phyloP scores from a whole-genome alignment of 2,329 filamentous ascomycete species.

The Decorospora gaudefroyi region DNA sequence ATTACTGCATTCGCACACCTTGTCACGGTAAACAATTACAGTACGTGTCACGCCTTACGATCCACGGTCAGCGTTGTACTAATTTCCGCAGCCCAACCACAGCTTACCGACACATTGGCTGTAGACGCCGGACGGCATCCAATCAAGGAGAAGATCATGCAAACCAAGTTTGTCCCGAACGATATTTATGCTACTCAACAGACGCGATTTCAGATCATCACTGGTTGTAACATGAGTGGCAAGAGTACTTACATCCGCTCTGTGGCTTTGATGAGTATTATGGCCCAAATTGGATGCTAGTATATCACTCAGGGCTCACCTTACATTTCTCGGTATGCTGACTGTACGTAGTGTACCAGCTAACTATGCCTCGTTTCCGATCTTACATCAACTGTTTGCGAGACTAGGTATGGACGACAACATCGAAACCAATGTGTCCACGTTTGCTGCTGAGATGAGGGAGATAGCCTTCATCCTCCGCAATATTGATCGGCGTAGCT shows the following conservation, averaged over 20 bases:
- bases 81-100: conserved; percentile 61
- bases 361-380: conserved; percentile 76
- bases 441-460: conserved; percentile 92
- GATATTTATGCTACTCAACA: conserved; percentile 84
- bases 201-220: conserved; percentile 87
- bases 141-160: conserved; percentile 73
- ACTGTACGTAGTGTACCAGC: conserved; percentile 66
- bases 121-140: conserved; percentile 78
- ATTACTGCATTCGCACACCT: conserved; percentile 58
- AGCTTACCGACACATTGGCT: conserved; percentile 69
- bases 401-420: conserved; percentile 84
- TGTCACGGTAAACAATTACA: conserved; percentile 68
- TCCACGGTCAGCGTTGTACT: conserved; percentile 5
- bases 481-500: conserved; percentile 75
- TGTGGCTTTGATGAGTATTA: conserved; percentile 80
- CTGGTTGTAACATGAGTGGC: conserved; percentile 94
- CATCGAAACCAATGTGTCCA: conserved; percentile 88
- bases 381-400: conserved; percentile 83
- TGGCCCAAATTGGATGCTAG: conserved; percentile 92
- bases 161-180: conserved; percentile 77
- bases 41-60: conserved; percentile 14
- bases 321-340: conserved; percentile 3
- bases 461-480: conserved; percentile 91
- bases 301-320: conserved; percentile 10
- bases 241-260: conserved; percentile 95